phyloP scores from a whole-genome alignment of 805 yeast species.

The Metschnikowia anglica region DNA sequence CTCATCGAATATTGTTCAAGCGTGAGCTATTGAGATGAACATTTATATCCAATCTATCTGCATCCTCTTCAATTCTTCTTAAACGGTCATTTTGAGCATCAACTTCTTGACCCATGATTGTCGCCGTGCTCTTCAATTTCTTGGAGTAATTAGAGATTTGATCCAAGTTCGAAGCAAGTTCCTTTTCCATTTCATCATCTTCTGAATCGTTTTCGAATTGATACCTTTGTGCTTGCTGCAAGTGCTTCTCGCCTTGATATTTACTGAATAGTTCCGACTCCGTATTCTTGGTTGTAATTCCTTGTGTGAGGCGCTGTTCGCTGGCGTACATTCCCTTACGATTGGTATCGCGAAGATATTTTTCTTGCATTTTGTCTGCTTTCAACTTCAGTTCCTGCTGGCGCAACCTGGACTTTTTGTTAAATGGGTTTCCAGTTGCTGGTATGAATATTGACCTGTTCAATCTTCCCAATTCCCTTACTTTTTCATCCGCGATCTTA shows the following conservation, averaged over 20 bases:
- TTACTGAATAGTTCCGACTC: slow-evolving; percentile 41
- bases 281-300: slow-evolving; percentile 47
- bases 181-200: slow-evolving; percentile 90
- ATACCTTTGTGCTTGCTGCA: slow-evolving; percentile 63
- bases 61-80: slow-evolving; percentile 74
- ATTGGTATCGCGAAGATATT: slow-evolving; percentile 58
- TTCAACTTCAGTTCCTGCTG: slow-evolving; percentile 72
- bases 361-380: slow-evolving; percentile 59
- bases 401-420: slow-evolving; percentile 69
- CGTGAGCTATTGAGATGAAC: slow-evolving; percentile 75
- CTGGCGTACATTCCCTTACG: slow-evolving; percentile 59
- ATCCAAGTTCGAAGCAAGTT: slow-evolving; percentile 78
- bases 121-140: slow-evolving; percentile 71
- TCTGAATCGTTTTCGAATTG: slow-evolving; percentile 89
- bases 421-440: slow-evolving; percentile 81
- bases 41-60: slow-evolving; percentile 80
- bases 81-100: slow-evolving; percentile 74
- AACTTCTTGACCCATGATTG: slow-evolving; percentile 72
- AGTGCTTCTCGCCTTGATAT: slow-evolving; percentile 51
- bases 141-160: slow-evolving; percentile 68
- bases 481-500: slow-evolving; percentile 77
- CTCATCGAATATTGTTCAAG: slow-evolving; percentile 49
- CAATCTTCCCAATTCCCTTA: slow-evolving; percentile 71
- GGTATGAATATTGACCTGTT: slow-evolving; percentile 83
- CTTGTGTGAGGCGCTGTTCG: slow-evolving; percentile 66